Evolutionary conservation across 2,329 filamentous ascomycete genomes (phyloP), one percentile per base, ranked within the genome.

Genomic region (Boeremia exigua): DNA sequence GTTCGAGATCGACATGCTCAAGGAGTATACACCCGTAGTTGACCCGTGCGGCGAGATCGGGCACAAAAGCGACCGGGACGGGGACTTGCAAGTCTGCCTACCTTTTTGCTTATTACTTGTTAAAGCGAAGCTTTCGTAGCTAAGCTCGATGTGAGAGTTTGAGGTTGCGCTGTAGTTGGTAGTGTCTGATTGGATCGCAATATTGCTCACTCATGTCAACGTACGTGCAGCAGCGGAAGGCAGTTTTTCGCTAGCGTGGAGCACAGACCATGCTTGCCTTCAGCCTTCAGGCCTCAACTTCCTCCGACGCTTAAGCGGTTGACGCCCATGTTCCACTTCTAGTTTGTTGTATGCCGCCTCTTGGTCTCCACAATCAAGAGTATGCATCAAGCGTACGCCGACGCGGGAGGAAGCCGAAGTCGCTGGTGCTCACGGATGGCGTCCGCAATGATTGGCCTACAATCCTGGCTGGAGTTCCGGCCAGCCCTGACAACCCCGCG

Each of bases 181-280:
- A 1, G 19, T 36, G 7, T 32, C 15, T 49, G 43, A 56, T 39
- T 30, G 28, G 43, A 37, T n/a, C 32, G 23, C 37, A 28, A 43
- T 19, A 14, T 37, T 42, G 30, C 14, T 40, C 17, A 3, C 39
- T 45, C 28, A 15, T 44, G 45, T 51, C 34, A 54, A 53, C 27
- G 46, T 23, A 19, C 7, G 6, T 37, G 34, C 34, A 37, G 40
- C 14, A 23, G 49, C 49, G 40, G 42, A 49, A 49, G 63, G 60
- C 53, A 66, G 54, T 60, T 67, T 66, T 68, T 62, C 49, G 62
- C 59, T 63, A 66, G 60, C 42, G 65, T 11, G 38, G 7, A 3
- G 44, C 42, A 45, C 42, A 11, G 42, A 33, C 42, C 2, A 11
- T 15, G 14, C 6, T n/a, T 28, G 38, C 25, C 9, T 42, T 25